A percentile compares a stretch with the other conserved stretches of the same genome.
Evolutionary conservation across 805 yeast species (phyloP).

Genomic region (Starmerella davenportii): DNA sequence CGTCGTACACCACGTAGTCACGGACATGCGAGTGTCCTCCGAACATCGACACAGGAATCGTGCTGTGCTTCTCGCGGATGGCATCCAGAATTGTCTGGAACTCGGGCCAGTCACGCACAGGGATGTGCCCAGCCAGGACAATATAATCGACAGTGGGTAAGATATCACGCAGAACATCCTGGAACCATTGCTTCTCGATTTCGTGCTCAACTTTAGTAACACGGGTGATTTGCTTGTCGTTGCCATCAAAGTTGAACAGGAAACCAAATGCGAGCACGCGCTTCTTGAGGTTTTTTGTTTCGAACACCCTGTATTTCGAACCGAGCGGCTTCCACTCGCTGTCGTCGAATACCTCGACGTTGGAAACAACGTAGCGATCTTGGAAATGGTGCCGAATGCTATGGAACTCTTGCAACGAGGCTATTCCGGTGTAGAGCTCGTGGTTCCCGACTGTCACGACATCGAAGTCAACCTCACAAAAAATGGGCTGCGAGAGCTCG

Average conservation of each 20-base stretch:
- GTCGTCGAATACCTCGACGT: constrained; percentile 22
- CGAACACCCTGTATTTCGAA: constrained; percentile 41
- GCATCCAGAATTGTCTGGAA: constrained; percentile 29
- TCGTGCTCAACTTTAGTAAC: constrained; percentile 46
- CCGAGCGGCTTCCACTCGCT: constrained; percentile 44
- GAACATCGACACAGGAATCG: constrained; percentile 55
- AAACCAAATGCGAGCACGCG: constrained; percentile 56
- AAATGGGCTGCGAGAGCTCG: constrained; percentile 36
- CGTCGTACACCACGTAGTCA: constrained; percentile 56
- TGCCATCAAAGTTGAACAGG: constrained; percentile 52
- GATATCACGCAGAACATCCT: constrained; percentile 21
- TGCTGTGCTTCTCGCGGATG: constrained; percentile 43
- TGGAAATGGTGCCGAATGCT: constrained; percentile 34
- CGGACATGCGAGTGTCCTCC: constrained; percentile 91
- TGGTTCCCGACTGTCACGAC: constrained; percentile 76
- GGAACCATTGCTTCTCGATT: constrained; percentile 45
- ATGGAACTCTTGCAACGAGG: constrained; percentile 41
- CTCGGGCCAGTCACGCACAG: constrained; percentile 43
- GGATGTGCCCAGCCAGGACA: constrained; percentile 62
- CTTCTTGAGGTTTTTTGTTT: constrained; percentile 33
- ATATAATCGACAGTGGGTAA: constrained; percentile 37
- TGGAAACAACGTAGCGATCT: constrained; percentile 38
- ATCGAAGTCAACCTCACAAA: constrained; percentile 48
- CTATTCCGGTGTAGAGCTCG: constrained; percentile 56
- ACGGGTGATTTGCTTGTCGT: constrained; percentile 34